A percentile compares a stretch with the other conserved stretches of the same genome.
phyloP scores from a whole-genome alignment of 2,329 filamentous ascomycete genomes.

The Phialophora verrucosa region DNA sequence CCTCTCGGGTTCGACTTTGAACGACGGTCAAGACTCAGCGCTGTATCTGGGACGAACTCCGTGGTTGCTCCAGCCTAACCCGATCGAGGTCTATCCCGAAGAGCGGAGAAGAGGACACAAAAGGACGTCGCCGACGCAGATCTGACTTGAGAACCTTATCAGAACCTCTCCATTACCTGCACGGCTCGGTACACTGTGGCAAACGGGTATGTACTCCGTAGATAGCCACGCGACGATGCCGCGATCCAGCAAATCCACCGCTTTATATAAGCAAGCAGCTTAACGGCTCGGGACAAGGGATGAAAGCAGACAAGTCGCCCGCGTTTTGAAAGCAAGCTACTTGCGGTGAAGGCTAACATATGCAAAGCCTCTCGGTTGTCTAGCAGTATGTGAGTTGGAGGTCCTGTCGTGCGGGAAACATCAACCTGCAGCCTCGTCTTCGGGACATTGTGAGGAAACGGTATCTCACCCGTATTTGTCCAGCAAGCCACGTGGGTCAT shows the following conservation, averaged over 20 bases:
- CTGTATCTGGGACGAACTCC: not conserved
- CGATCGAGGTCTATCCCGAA: constrained; percentile 11
- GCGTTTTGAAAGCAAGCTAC: not conserved
- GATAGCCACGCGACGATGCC: not conserved
- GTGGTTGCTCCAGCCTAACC: constrained; percentile 6
- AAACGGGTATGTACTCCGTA: constrained; percentile 7
- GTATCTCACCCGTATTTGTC: not conserved
- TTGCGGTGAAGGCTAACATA: not conserved
- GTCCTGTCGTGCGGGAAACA: not conserved
- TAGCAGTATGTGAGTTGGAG: not conserved
- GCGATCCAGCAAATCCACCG: not conserved
- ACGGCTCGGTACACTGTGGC: constrained; percentile 2
- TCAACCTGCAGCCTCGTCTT: not conserved
- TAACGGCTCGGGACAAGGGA: constrained; percentile 3
- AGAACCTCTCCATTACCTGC: not conserved
- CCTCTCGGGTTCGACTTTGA: not conserved
- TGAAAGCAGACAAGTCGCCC: not conserved
- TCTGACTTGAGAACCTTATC: constrained; percentile 7
- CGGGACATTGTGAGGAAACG: not conserved
- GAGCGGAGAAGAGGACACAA: constrained; percentile 10
- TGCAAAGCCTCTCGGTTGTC: not conserved
- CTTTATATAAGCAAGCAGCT: not conserved
- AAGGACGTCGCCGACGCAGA: constrained; percentile 4
- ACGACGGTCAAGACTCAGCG: not conserved
- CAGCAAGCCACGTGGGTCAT: not conserved